Conservation (phyloP, 2,329 filamentous ascomycete genomes). For the Talaromyces sp. region DNA sequence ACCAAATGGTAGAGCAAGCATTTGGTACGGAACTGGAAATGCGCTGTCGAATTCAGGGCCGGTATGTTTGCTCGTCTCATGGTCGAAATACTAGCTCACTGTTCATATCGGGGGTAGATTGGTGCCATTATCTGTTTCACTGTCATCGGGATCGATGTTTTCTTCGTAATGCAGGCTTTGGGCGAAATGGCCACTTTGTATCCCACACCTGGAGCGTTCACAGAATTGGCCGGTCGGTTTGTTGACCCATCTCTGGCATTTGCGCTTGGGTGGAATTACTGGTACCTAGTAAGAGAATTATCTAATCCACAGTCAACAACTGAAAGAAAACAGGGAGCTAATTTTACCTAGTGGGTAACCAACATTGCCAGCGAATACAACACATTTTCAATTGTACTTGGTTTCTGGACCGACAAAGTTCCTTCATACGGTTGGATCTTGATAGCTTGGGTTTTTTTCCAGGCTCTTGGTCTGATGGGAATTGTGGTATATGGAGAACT, state of each 20-base stretch:
- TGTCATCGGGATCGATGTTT: slow-evolving; percentile 10
- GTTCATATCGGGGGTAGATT: background rate
- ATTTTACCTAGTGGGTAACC: slow-evolving; percentile 4
- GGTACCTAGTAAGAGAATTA: slow-evolving; percentile 2
- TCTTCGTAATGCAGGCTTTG: slow-evolving; percentile 11
- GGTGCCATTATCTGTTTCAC: slow-evolving; percentile 7
- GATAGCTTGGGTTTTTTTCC: slow-evolving; percentile 34
- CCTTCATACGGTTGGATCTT: slow-evolving; percentile 37
- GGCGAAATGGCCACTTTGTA: slow-evolving; percentile 11
- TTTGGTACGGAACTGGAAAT: slow-evolving; percentile 11
- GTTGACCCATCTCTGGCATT: slow-evolving; percentile 10
- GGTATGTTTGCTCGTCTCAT: background rate
- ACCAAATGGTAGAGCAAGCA: slow-evolving; percentile 2
- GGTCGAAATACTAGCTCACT: background rate
- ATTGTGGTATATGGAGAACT: slow-evolving; percentile 45
- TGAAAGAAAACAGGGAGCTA: background rate
- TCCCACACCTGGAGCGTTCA: slow-evolving; percentile 9
- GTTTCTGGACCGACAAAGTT: slow-evolving; percentile 32
- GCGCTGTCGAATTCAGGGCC: slow-evolving; percentile 9
- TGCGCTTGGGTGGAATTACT: slow-evolving; percentile 26
- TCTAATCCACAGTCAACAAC: background rate
- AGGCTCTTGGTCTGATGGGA: slow-evolving; percentile 18
- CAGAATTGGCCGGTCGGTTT: slow-evolving; percentile 11
- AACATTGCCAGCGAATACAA: slow-evolving; percentile 28
- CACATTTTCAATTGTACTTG: slow-evolving; percentile 33